Base-by-base conservation (phyloP, 257 asterid genomes). In the Solanum ossicruentum region DNA sequence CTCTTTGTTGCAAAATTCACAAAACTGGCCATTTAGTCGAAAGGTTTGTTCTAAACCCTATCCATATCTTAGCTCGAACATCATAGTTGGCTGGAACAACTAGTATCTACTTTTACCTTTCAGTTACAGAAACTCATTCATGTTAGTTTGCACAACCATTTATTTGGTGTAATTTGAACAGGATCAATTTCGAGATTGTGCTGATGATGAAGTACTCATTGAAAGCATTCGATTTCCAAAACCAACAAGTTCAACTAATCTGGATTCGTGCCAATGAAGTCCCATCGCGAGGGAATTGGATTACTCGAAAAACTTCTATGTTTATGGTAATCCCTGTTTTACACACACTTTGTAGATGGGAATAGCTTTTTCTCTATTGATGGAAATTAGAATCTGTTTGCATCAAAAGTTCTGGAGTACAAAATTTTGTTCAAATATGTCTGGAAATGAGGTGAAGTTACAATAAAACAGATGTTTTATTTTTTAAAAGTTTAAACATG, bases 1-100 rank as follows among this genome's bases (percentile, higher is more conserved):
- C 94, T 94, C 72, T 96, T 96, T 85, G 85, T 94, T 80, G 98
- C 99, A 5, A 96, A 96, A 91, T 93, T 96, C 93, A 91, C 91
- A 82, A 95, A 94, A 87, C 55, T 85, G 88, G 81, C 88, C 12
- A 49, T 80, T 84, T 87, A 85, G 54, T 66, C 41, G 20, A 57
- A 87, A 61, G 89, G 84, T 78, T 84, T 56, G 82, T 84, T 58
- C 73, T 26, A 18, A 10, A 23, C 43, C 3, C 28, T 8, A 21
- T 75, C 58, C 71, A 36, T 65, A 67, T 49, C 45, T 3, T 49
- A 49, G 61, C 45, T 16, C 15, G 82, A 54, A 23, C 56, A 75
- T 77, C 82, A 51, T 51, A 55, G 5, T 51, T 16, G 10, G 63
- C 82, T 51, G 23, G 63, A n/a, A 49, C 8, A 4, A 13, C 13